Percentiles rank a stretch among this genome's conserved stretches.
These are phyloP conservation scores for Periconia digitata DNA, from an alignment of 2,329 filamentous ascomycete genomes.

Conservation along the genomic window DNA sequence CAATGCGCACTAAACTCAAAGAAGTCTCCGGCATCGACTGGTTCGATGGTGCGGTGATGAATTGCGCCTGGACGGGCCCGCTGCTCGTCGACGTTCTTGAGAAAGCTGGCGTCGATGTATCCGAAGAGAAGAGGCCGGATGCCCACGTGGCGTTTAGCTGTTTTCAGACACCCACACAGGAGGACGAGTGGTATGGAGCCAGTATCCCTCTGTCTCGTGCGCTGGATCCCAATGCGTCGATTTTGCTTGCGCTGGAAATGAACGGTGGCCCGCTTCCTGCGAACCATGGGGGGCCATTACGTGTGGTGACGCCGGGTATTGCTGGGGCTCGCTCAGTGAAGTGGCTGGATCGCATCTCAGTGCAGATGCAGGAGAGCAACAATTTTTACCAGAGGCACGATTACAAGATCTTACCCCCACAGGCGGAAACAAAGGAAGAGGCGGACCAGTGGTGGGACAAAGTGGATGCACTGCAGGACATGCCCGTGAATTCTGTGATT, in stretches of 20 bases:
- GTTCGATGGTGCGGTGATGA: conserved; percentile 63
- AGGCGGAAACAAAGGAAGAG: conserved; percentile 50
- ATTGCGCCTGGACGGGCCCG: conserved; percentile 58
- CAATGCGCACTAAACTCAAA: conserved; percentile 61
- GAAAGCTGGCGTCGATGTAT: conserved; percentile 46
- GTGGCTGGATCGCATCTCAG: conserved; percentile 58
- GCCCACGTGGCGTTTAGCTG: conserved; percentile 61
- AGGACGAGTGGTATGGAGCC: conserved; percentile 61
- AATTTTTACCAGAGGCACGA: conserved; percentile 62
- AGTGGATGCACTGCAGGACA: conserved; percentile 55
- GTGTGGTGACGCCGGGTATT: conserved; percentile 56
- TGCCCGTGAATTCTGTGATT: conserved; percentile 60
- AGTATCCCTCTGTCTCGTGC: conserved; percentile 48
- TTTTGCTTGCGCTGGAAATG: conserved; percentile 45
- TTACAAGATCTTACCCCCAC: conserved; percentile 61
- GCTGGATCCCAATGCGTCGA: conserved; percentile 18
- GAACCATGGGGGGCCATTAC: conserved; percentile 56
- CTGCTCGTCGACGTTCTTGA: conserved; percentile 55
- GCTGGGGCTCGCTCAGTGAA: conserved; percentile 58
- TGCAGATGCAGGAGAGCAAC: conserved; percentile 53
- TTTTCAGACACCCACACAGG: conserved; percentile 54
- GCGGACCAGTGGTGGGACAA: conserved; percentile 57
- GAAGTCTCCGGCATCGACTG: conserved; percentile 63
- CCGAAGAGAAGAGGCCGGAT: conserved; percentile 27
- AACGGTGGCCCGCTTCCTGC: conserved; percentile 51